Base-by-base conservation (phyloP, 2,329 filamentous ascomycete genomes). In the Talaromyces marneffei region DNA sequence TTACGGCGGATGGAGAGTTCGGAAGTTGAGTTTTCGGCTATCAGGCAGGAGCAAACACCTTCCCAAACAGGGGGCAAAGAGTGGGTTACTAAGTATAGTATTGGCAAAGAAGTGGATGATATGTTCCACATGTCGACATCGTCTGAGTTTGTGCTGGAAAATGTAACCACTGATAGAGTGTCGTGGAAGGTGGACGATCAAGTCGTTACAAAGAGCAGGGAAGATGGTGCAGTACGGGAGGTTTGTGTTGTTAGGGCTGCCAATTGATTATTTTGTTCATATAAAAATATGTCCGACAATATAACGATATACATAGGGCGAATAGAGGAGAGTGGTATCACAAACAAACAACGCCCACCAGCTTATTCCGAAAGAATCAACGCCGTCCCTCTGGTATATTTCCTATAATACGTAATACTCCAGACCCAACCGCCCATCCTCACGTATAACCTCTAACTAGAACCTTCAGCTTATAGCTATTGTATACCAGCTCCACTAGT, bases 81-180 rank as follows among this genome's bases (percentile, higher is more conserved):
- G 4, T 56, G 53, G 53, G 23, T 40, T 18, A n/a, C 12, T 9
- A 40, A 40, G 25, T 40, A 56, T 35, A 56, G 53, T 4, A 16
- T 56, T 56, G 53, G 53, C 29, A n/a, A 9, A n/a, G 48, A 56
- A n/a, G 53, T 27, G n/a, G 33, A 56, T 39, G 25, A 56, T 56
- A 39, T 56, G 53, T 40, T 56, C 20, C 33, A 40, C 14, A 40
- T 56, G 53, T 56, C 35, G 48, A 33, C 29, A 12, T 35, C 33
- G 29, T 18, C 46, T n/a, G 29, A 20, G 5, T 23, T 23, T 23
- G 48, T 33, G 48, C 35, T 52, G 48, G n/a, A 52, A 10, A 52
- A 52, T 52, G 8, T 4, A 20, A 16, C 16, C 4, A 10, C 2
- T 14, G 25, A 18, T 33, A 10, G 7, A 12, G 7, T n/a, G 2